These are phyloP conservation scores for Hymenoscyphus linearis DNA, from an alignment of 2,329 filamentous ascomycete species.

Conservation along the genomic window DNA sequence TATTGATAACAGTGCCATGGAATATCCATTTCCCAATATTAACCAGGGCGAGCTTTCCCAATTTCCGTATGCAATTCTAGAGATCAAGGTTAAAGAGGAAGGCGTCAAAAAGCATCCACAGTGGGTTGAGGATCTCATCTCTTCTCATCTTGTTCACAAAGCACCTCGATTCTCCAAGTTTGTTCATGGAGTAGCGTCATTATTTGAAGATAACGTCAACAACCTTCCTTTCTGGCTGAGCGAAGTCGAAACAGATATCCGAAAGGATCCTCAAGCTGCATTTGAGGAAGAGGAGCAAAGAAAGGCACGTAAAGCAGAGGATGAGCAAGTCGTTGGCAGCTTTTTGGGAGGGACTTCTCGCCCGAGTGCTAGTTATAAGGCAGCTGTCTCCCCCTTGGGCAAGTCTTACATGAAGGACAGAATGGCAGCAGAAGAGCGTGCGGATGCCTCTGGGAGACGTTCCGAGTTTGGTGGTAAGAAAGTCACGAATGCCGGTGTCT, in stretches of 20 bases:
- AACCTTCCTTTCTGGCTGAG: conserved; percentile 94
- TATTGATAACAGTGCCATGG: conserved; percentile 76
- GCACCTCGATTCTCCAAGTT: conserved; percentile 94
- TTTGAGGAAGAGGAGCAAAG: conserved; percentile 89
- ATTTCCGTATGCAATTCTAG: conserved; percentile 86
- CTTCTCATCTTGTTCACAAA: conserved; percentile 85
- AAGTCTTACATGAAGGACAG: conserved; percentile 59
- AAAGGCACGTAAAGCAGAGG: conserved; percentile 73
- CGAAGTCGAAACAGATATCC: conserved; percentile 87
- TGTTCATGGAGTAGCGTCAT: conserved; percentile 81
- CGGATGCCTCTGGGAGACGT: conserved; percentile 22
- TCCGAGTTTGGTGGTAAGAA: conserved; percentile 25
- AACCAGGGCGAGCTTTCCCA: conserved; percentile 86
- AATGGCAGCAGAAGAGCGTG: conserved; percentile 41
- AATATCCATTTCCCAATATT: conserved; percentile 81
- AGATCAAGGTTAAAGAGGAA: conserved; percentile 80
- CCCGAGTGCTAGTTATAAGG: conserved; percentile 46
- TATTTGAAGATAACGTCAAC: conserved; percentile 96
- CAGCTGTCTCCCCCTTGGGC: conserved; percentile 59
- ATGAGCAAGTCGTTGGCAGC: conserved; percentile 84
- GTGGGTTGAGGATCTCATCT: conserved; percentile 90
- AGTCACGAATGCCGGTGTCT: conserved; percentile 12
- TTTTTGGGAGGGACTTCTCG: conserved; percentile 62
- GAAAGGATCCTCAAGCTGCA: conserved; percentile 82
- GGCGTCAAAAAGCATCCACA: conserved; percentile 62